phyloP scores from a whole-genome alignment of 179 eudicot species.

The Sideroxylon spinosum region DNA sequence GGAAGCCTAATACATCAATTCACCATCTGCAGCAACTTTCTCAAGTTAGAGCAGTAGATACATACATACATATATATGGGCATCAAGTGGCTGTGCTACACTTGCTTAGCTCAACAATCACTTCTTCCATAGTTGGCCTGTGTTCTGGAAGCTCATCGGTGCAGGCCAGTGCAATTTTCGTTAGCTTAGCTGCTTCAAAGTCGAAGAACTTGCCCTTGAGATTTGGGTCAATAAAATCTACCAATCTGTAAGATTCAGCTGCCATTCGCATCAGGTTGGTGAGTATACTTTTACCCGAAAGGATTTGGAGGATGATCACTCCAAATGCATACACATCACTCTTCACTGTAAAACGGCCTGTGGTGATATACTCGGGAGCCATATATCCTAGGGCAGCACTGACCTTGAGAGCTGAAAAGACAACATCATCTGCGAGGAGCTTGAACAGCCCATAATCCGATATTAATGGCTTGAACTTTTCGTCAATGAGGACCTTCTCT shows the following conservation, averaged over 20 bases:
- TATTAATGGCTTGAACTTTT: constrained; percentile 49
- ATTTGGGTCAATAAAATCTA: constrained; percentile 54
- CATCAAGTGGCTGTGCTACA: not conserved
- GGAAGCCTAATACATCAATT: not conserved
- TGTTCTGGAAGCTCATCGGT: constrained; percentile 58
- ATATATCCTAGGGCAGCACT: constrained; percentile 85
- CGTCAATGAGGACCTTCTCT: constrained; percentile 69
- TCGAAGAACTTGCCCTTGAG: constrained; percentile 45
- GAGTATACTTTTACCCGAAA: constrained; percentile 51
- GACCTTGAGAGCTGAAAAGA: constrained; percentile 74
- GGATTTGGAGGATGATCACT: constrained; percentile 63
- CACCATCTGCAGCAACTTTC: not conserved
- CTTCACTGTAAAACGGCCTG: constrained; percentile 83
- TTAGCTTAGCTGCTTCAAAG: constrained; percentile 44
- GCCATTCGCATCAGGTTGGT: constrained; percentile 32
- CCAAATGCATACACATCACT: constrained; percentile 89
- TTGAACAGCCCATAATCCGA: constrained; percentile 65
- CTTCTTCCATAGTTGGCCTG: constrained; percentile 52
- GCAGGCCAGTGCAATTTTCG: constrained; percentile 57
- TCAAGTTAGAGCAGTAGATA: constrained; percentile 1
- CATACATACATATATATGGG: not conserved
- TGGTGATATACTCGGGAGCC: constrained; percentile 85
- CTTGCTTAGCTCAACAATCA: constrained; percentile 32
- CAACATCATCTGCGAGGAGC: constrained; percentile 72
- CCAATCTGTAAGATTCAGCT: constrained; percentile 47